These are phyloP conservation scores for Dovyalis caffra DNA, from an alignment of 345 rosid species.

Conservation along the genomic window DNA sequence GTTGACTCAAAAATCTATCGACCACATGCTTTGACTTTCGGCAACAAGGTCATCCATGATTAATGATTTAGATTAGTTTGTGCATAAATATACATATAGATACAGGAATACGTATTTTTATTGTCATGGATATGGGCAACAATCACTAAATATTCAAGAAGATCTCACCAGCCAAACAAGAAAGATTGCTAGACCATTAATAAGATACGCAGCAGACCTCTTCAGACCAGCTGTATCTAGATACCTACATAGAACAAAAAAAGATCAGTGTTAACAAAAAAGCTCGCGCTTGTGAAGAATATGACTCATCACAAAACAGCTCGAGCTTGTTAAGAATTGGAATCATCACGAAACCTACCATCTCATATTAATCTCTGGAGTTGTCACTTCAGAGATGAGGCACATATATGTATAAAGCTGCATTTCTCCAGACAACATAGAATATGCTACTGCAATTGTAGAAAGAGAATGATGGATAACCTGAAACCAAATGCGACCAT, in stretches of 20 bases:
- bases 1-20: background rate
- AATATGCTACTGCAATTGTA: constrained; percentile 31
- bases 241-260: constrained; percentile 18
- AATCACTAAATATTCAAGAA: constrained; percentile 1
- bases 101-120: background rate
- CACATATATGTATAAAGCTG: constrained; percentile 37
- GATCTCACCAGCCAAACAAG: constrained; percentile 32
- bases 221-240: constrained; percentile 34
- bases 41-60: background rate
- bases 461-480: constrained; percentile 34
- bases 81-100: background rate
- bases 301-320: background rate
- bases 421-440: constrained; percentile 35
- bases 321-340: background rate
- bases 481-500: constrained; percentile 17
- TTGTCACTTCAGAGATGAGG: constrained; percentile 34
- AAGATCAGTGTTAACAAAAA: background rate
- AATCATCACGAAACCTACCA: constrained; percentile 16
- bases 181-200: constrained; percentile 31
- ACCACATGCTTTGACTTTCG: background rate
- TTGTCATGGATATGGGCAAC: background rate
- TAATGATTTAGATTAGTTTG: background rate
- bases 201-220: constrained; percentile 26
- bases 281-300: background rate
- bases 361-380: constrained; percentile 34